Evolutionary conservation across 345 rosid species (phyloP).

Genomic region (Noccaea bulbosa): DNA sequence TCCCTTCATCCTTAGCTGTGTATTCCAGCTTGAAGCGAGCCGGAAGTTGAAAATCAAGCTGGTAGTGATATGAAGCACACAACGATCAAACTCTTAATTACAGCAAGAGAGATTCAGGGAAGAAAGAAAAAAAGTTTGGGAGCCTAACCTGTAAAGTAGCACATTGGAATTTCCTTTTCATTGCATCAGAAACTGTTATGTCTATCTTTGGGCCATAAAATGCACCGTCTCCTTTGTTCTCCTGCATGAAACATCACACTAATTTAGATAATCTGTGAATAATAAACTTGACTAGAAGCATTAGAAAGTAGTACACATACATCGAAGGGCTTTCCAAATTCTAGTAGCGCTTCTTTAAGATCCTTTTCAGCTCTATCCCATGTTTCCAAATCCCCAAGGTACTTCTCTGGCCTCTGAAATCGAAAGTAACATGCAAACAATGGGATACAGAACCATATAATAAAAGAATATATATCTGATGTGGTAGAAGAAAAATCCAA

Average conservation of each 20-base stretch:
- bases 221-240: slow-evolving; percentile 84
- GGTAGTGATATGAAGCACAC: too few species aligned
- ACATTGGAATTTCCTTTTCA: too few species aligned
- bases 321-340: slow-evolving; percentile 79
- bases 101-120: too few species aligned
- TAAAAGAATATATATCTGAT: neutral
- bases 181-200: slow-evolving; percentile 60
- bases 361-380: slow-evolving; percentile 84
- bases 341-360: slow-evolving; percentile 67
- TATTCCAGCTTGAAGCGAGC: slow-evolving; percentile 64
- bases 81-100: too few species aligned
- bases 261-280: slow-evolving; percentile 1
- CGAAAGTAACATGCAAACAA: neutral
- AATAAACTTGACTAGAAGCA: neutral
- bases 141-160: slow-evolving; percentile 76
- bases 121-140: neutral
- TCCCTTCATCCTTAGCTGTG: slow-evolving; percentile 79
- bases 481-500: neutral
- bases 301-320: slow-evolving; percentile 39
- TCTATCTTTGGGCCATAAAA: slow-evolving; percentile 88
- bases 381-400: slow-evolving; percentile 60
- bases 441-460: slow-evolving; percentile 9
- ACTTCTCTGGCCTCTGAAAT: slow-evolving; percentile 56
- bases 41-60: slow-evolving; percentile 52
- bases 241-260: slow-evolving; percentile 43